phyloP scores from a whole-genome alignment of 768 basidiomycete species.

The Boletus speciosus region DNA sequence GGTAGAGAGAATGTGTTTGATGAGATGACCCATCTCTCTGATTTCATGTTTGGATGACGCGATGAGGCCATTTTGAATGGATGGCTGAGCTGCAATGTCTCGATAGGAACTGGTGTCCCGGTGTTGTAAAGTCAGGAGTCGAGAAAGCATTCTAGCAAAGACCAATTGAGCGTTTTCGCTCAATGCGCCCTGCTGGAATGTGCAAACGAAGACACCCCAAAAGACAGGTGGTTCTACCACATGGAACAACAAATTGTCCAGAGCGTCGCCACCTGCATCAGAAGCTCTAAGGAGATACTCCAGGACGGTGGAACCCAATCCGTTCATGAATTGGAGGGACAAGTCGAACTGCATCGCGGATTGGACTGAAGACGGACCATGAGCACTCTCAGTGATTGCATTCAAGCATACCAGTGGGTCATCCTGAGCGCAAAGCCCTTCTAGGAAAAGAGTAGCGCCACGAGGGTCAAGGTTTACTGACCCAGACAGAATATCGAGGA shows the following conservation, averaged over 20 bases:
- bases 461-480: constrained; percentile 22
- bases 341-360: constrained; percentile 39
- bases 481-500: constrained; percentile 33
- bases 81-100: constrained; percentile 30
- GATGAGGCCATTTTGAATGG: constrained; percentile 23
- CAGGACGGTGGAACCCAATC: constrained; percentile 34
- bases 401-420: constrained; percentile 38
- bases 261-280: constrained; percentile 39
- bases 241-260: constrained; percentile 38
- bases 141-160: constrained; percentile 48
- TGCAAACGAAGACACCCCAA: constrained; percentile 36
- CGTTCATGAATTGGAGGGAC: constrained; percentile 41
- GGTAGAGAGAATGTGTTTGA: constrained; percentile 37
- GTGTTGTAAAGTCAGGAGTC: constrained; percentile 39
- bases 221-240: constrained; percentile 53
- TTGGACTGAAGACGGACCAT: constrained; percentile 39
- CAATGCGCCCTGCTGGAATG: constrained; percentile 34
- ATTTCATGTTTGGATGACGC: constrained; percentile 25
- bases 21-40: constrained; percentile 35
- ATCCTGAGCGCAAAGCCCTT: constrained; percentile 42
- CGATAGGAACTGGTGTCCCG: constrained; percentile 36
- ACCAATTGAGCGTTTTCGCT: constrained; percentile 33
- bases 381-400: constrained; percentile 34
- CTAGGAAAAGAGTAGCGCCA: constrained; percentile 36
- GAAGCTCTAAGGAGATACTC: constrained; percentile 38